phyloP scores from a whole-genome alignment of 768 basidiomycete genomes.

The Lactarius psammicola region DNA sequence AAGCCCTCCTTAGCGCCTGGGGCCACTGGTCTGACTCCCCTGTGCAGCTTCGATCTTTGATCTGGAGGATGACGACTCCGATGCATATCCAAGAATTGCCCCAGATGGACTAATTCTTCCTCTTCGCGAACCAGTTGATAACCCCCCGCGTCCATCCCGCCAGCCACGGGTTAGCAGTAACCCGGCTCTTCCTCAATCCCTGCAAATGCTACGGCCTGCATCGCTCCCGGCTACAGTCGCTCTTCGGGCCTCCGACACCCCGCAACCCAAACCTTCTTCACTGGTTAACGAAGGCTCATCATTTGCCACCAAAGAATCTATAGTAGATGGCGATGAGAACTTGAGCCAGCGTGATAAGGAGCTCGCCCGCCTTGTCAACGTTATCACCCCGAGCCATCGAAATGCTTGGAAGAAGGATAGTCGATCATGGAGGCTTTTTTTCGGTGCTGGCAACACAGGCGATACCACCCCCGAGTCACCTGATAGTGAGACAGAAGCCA shows the following conservation, averaged over 20 bases:
- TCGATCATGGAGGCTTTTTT: slow-evolving; percentile 62
- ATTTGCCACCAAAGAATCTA: slow-evolving; percentile 12
- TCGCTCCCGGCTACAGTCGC: slow-evolving; percentile 70
- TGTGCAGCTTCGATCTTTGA: slow-evolving; percentile 64
- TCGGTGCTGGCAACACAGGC: slow-evolving; percentile 37
- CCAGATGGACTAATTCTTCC: slow-evolving; percentile 37
- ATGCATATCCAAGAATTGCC: slow-evolving; percentile 34
- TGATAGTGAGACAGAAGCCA: slow-evolving; percentile 34
- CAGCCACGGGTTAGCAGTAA: slow-evolving; percentile 33
- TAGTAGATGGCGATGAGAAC: slow-evolving; percentile 23
- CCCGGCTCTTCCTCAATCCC: slow-evolving; percentile 52
- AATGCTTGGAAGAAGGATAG: slow-evolving; percentile 66
- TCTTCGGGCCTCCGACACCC: slow-evolving; percentile 39
- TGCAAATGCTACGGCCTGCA: slow-evolving; percentile 59
- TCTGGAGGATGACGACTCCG: slow-evolving; percentile 56
- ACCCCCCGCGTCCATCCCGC: slow-evolving; percentile 31
- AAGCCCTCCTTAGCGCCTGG: slow-evolving; percentile 11
- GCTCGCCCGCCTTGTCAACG: slow-evolving; percentile 62
- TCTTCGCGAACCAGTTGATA: slow-evolving; percentile 36
- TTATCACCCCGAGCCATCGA: slow-evolving; percentile 66
- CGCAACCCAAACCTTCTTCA: slow-evolving; percentile 22
- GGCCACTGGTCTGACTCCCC: slow-evolving; percentile 12
- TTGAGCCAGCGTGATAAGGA: slow-evolving; percentile 48
- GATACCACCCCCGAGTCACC: slow-evolving; percentile 33
- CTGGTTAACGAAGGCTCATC: not conserved